phyloP scores from a whole-genome alignment of 805 yeast genomes.

The Maudiozyma saulgeensis region DNA sequence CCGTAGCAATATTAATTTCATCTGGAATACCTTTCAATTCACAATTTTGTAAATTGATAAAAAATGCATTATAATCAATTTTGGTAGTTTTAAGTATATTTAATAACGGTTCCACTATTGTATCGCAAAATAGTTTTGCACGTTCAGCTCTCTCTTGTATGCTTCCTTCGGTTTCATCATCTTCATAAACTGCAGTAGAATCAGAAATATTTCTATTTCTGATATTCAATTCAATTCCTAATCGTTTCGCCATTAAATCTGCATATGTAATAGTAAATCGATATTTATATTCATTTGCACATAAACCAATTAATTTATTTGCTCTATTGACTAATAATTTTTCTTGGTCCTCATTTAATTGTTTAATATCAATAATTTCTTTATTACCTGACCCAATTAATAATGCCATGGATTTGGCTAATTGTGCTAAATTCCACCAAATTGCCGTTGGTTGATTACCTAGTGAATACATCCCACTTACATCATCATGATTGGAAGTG shows the following conservation, averaged over 20 bases:
- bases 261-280: slow-evolving; percentile 52
- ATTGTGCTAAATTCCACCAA: slow-evolving; percentile 85
- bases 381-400: slow-evolving; percentile 63
- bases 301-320: slow-evolving; percentile 49
- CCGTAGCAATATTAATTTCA: slow-evolving; percentile 9
- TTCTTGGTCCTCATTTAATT: slow-evolving; percentile 37
- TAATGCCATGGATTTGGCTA: slow-evolving; percentile 79
- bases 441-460: slow-evolving; percentile 76
- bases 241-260: slow-evolving; percentile 47
- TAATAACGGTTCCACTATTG: slow-evolving; percentile 49
- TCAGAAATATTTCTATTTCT: slow-evolving; percentile 2
- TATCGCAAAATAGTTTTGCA: slow-evolving; percentile 14
- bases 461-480: slow-evolving; percentile 59
- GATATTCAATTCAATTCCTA: slow-evolving; percentile 46
- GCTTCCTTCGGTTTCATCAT: not conserved
- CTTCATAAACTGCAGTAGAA: not conserved
- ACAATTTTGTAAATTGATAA: slow-evolving; percentile 50
- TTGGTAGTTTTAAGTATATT: slow-evolving; percentile 50
- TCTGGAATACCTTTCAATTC: slow-evolving; percentile 12
- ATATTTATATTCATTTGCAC: slow-evolving; percentile 56
- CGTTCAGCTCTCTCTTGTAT: slow-evolving; percentile 8
- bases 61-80: slow-evolving; percentile 75
- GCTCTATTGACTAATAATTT: slow-evolving; percentile 51
- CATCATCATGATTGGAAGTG: slow-evolving; percentile 89
- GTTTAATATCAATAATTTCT: slow-evolving; percentile 34